These are phyloP conservation scores for Castanea mollissima DNA, from an alignment of 306 rosid genomes.

Conservation along the genomic window DNA sequence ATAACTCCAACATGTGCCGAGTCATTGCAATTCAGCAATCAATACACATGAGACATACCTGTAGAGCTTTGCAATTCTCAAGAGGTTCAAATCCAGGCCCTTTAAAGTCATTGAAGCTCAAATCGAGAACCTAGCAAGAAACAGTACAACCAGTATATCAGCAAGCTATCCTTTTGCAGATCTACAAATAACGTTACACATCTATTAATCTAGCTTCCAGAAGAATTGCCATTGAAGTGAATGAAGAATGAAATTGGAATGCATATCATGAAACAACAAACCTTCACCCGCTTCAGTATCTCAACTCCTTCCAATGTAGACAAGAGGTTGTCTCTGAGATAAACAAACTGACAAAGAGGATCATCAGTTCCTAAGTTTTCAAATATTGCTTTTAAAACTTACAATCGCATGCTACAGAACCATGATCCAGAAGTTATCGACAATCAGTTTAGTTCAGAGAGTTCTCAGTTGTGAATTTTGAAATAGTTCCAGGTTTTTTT, in stretches of 20 bases:
- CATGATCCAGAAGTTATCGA: not conserved
- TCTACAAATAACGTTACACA: conserved; percentile 15
- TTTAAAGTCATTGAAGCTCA: conserved; percentile 96
- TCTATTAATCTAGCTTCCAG: not conserved
- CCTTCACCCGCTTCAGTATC: conserved; percentile 91
- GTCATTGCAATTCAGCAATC: conserved; percentile 17
- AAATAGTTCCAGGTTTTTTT: not conserved
- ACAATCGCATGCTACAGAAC: not conserved
- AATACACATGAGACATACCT: conserved; percentile 46
- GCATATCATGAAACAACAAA: conserved; percentile 23
- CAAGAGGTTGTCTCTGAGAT: conserved; percentile 93
- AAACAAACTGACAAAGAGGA: conserved; percentile 72
- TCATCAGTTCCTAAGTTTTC: conserved; percentile 6
- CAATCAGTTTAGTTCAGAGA: not conserved
- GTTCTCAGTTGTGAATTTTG: not conserved
- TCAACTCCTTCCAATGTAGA: conserved; percentile 95
- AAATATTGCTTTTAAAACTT: not conserved
- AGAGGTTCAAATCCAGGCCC: conserved; percentile 99
- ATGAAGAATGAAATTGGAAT: not conserved
- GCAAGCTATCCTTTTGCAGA: conserved; percentile 18
- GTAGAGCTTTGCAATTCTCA: conserved; percentile 84
- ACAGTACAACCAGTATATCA: conserved; percentile 28
- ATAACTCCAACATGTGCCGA: not conserved
- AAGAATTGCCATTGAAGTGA: not conserved
- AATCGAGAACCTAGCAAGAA: conserved; percentile 83